Percentiles rank a stretch among this genome's conserved stretches.
Evolutionary conservation across 208 protist species (phyloP).

Genomic region (Acanthamoeba triangularis): DNA sequence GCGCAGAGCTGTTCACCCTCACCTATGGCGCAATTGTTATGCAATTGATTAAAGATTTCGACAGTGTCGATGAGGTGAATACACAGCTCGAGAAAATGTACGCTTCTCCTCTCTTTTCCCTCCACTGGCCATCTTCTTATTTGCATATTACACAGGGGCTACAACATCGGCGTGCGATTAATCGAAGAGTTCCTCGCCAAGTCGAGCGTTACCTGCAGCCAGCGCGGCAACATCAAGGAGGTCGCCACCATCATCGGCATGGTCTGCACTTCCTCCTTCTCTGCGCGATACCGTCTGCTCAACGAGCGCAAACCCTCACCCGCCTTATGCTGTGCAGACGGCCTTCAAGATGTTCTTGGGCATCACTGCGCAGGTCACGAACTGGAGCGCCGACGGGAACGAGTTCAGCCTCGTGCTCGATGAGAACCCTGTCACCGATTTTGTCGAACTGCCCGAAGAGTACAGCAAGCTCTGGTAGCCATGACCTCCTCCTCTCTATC

Average conservation of each 20-base stretch:
- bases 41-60: constrained; percentile 97
- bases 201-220: constrained; percentile 85
- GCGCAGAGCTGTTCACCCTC: constrained; percentile 98
- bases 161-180: constrained; percentile 97
- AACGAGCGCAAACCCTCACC: not conserved
- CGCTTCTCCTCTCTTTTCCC: not conserved
- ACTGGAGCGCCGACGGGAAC: constrained; percentile 92
- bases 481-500: not conserved
- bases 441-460: constrained; percentile 98
- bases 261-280: constrained; percentile 83
- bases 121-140: not conserved
- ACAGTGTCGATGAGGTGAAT: constrained; percentile 97
- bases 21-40: constrained; percentile 98
- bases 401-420: constrained; percentile 96
- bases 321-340: constrained; percentile 65
- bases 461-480: constrained; percentile 91
- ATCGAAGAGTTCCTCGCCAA: constrained; percentile 98
- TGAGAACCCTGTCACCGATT: constrained; percentile 97
- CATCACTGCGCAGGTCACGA: constrained; percentile 93
- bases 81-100: constrained; percentile 96
- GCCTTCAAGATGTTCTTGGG: constrained; percentile 98
- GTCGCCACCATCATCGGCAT: constrained; percentile 97
- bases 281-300: not conserved
- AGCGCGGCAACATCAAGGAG: constrained; percentile 96
- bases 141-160: constrained; percentile 90